Percentiles rank a stretch among this genome's conserved stretches.
These are phyloP conservation scores for Hysterium pulicare DNA, from an alignment of 2,329 filamentous ascomycete species.

Conservation along the genomic window DNA sequence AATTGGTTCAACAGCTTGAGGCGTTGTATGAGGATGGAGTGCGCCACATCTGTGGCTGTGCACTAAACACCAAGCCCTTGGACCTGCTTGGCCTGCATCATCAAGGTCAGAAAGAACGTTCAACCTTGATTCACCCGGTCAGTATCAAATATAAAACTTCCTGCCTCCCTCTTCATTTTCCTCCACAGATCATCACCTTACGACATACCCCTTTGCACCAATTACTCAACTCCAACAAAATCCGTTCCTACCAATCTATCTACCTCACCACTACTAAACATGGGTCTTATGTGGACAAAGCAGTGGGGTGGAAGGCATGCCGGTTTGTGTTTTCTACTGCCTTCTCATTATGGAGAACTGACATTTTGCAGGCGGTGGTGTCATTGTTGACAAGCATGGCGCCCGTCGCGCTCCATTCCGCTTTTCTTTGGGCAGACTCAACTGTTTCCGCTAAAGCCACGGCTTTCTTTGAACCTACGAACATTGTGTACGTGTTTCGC, in stretches of 20 bases:
- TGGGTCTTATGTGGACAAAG: slow-evolving; percentile 49
- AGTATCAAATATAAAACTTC: neutral
- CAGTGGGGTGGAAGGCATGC: slow-evolving; percentile 42
- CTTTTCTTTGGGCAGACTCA: slow-evolving; percentile 49
- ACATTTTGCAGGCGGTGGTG: slow-evolving; percentile 43
- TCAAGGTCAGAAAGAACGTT: neutral
- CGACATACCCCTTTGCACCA: neutral
- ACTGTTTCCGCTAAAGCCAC: slow-evolving; percentile 50
- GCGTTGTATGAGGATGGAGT: no score
- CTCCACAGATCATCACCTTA: neutral
- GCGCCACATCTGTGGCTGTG: no score
- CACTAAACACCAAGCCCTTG: no score
- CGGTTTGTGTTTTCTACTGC: slow-evolving; percentile 28
- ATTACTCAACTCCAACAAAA: slow-evolving; percentile 3
- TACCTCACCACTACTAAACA: slow-evolving; percentile 17
- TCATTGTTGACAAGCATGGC: slow-evolving; percentile 53
- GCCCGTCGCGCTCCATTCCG: slow-evolving; percentile 50
- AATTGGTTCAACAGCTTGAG: no score
- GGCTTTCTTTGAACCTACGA: neutral
- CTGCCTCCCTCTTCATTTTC: neutral
- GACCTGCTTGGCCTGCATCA: neutral
- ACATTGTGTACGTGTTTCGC: no score
- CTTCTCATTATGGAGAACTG: slow-evolving; percentile 4
- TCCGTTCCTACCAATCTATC: neutral
- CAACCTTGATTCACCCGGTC: neutral